Base-by-base conservation (phyloP, 2,329 filamentous ascomycete genomes). In the Fusarium newnesense region DNA sequence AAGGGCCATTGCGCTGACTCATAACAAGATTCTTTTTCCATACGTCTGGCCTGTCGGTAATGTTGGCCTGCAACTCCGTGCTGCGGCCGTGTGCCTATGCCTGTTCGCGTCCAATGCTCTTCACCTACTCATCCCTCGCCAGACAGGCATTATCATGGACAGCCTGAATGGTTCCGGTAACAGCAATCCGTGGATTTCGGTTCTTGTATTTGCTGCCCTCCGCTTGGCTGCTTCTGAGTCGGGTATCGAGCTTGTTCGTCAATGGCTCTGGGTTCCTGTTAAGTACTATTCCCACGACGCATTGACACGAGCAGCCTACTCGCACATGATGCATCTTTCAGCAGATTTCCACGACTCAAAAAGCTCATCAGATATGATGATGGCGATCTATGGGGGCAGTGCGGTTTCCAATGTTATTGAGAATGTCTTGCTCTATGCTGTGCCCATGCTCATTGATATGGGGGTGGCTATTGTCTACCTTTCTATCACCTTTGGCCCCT, bases 111-210 rank as follows among this genome's bases (percentile, higher is more conserved):
- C 91, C 62, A 94, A 95, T 72, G 89, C 89, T 9, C 84, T 97
- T 56, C 94, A 95, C 75, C 85, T 97, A 19, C 83, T 97, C 46
- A 90, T 94, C 37, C 94, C 94, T n/a, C 88, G 93, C 26, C 93
- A 96, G 78, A 89, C 96, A 37, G 94, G 94, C 72, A 90, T 93
- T 65, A 91, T 97, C 71, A 91, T 94, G 72, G 90, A 96, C 76
- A 89, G 89, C 68, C 83, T 97, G 28, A 86, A 86, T 36, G 84
- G 85, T 13, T 80, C 77, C 40, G 85, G 87, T 46, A 81, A 84
- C 47, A 84, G 80, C 64, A 86, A 84, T 59, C 84, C 86, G 2
- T 89, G 88, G 88, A 70, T 84, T 7, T 85, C 88, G 30, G 86
- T 90, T 5, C 68, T 85, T 26, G 79, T 88, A 24, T 89, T 88